These are phyloP conservation scores for Drechmeria coniospora DNA, from an alignment of 2,329 filamentous ascomycete species.

Conservation along the genomic window DNA sequence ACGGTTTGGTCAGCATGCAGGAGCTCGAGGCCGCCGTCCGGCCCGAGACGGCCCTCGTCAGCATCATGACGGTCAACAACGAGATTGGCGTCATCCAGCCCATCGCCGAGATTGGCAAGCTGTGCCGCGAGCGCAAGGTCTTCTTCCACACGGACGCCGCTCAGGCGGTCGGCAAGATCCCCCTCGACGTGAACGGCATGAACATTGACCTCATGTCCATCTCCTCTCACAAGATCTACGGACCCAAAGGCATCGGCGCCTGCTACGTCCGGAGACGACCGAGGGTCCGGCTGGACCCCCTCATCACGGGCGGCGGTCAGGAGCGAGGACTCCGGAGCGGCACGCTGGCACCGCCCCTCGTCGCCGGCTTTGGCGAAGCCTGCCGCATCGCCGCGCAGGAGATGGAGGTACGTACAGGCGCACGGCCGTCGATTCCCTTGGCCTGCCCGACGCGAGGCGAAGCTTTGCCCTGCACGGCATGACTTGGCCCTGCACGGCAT, in stretches of 20 bases:
- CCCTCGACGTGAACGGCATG: conserved; percentile 92
- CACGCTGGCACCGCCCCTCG: conserved; percentile 75
- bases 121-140: conserved; percentile 82
- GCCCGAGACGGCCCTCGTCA: conserved; percentile 82
- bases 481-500: too few species aligned
- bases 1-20: conserved; percentile 72
- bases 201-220: conserved; percentile 98
- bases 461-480: conserved; percentile 77
- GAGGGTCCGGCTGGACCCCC: conserved; percentile 82
- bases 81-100: conserved; percentile 99
- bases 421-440: conserved; percentile 5
- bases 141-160: conserved; percentile 98
- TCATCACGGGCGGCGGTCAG: conserved; percentile 92
- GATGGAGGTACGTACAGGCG: conserved; percentile 55
- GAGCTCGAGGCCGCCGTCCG: conserved; percentile 79
- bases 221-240: conserved; percentile 96
- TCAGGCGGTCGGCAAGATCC: conserved; percentile 97
- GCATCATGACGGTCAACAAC: conserved; percentile 98
- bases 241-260: conserved; percentile 90
- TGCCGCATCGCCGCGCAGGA: conserved; percentile 85
- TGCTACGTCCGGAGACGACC: conserved; percentile 90
- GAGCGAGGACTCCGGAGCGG: conserved; percentile 90
- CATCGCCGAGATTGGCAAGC: conserved; percentile 77
- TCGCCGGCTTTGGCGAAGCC: conserved; percentile 89
- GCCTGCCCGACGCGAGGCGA: too few species aligned